Evolutionary conservation across 192 early-diverging fungal genomes (phyloP), one percentile per base, ranked within the genome.

Genomic region (Mortierella claussenii): DNA sequence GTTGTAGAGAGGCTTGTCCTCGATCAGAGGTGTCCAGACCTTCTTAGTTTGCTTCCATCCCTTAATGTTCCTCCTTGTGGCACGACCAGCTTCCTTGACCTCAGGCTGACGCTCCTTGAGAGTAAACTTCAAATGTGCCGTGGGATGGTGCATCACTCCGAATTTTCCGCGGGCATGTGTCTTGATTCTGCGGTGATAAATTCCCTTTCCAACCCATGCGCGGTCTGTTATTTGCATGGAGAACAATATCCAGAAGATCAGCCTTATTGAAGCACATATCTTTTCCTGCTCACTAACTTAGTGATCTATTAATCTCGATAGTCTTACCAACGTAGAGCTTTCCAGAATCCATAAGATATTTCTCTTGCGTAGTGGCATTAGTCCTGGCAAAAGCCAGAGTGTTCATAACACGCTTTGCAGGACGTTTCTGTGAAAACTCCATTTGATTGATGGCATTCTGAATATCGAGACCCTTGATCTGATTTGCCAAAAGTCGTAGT

Each of bases 171-270:
- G 78, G 1, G 89, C 95, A 65, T 93, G 91, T 51, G 85, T 84
- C 65, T 91, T 88, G 30, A 94, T 56, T n/a, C 93, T 83, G 66
- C 90, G 91, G 8, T 87, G 66, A 65, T 87, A 95, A 31, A 71
- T 54, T 4, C 94, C 95, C 78, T 96, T 96, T 4, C 97, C 97
- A 23, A 96, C 93, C 81, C 92, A 94, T 3, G 91, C 91, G 69
- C 90, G 86, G 56, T 89, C 87, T 83, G 63, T 61, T 17, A 27
- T 33, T 24, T 6, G 30, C n/a, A n/a, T n/a, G n/a, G n/a, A n/a
- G n/a, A n/a, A n/a, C n/a, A n/a, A n/a, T n/a, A n/a, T n/a, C n/a
- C n/a, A n/a, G n/a, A n/a, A n/a, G n/a, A n/a, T n/a, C n/a, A n/a
- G n/a, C n/a, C n/a, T n/a, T n/a, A n/a, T n/a, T n/a, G n/a, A n/a